A percentile compares a stretch with the other conserved stretches of the same genome.
Evolutionary conservation across 257 asterid genomes (phyloP).

Genomic region (Schizonepeta tenuifolia): DNA sequence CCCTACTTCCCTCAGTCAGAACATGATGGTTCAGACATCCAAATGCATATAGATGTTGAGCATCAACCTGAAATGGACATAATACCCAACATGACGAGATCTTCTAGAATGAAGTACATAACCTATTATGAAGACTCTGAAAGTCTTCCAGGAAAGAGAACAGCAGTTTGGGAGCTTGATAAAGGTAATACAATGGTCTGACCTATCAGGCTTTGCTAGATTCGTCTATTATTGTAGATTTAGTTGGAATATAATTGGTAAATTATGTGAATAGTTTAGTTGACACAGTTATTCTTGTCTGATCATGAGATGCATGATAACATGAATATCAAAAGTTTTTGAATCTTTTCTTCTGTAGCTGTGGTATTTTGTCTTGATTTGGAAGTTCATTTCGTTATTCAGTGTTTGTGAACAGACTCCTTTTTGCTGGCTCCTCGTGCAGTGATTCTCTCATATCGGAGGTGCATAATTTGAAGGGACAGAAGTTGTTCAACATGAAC

Average conservation of each 20-base stretch:
- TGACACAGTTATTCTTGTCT: constrained; percentile 2
- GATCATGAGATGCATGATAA: constrained; percentile 25
- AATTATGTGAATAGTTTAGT: background rate
- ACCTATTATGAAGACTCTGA: constrained; percentile 97
- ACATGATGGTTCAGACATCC: constrained; percentile 95
- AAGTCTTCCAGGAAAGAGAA: constrained; percentile 91
- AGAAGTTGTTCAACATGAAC: constrained; percentile 1
- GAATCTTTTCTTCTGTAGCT: background rate
- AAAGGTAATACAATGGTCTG: constrained; percentile 67
- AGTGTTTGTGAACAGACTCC: constrained; percentile 9
- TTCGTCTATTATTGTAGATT: background rate
- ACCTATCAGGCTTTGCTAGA: constrained; percentile 24
- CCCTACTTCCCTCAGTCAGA: constrained; percentile 57
- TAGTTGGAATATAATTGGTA: constrained; percentile 21
- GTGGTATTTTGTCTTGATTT: constrained; percentile 21
- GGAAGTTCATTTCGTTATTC: background rate
- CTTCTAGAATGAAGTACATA: constrained; percentile 82
- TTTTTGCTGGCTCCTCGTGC: constrained; percentile 16
- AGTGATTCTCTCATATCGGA: constrained; percentile 9
- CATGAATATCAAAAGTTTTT: background rate
- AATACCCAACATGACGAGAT: constrained; percentile 89
- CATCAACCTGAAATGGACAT: constrained; percentile 79
- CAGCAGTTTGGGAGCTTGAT: constrained; percentile 99
- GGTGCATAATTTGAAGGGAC: constrained; percentile 14
- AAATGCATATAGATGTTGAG: constrained; percentile 74